These are phyloP conservation scores for Colletotrichum acutatum DNA, from an alignment of 2,329 filamentous ascomycete species.

Conservation along the genomic window DNA sequence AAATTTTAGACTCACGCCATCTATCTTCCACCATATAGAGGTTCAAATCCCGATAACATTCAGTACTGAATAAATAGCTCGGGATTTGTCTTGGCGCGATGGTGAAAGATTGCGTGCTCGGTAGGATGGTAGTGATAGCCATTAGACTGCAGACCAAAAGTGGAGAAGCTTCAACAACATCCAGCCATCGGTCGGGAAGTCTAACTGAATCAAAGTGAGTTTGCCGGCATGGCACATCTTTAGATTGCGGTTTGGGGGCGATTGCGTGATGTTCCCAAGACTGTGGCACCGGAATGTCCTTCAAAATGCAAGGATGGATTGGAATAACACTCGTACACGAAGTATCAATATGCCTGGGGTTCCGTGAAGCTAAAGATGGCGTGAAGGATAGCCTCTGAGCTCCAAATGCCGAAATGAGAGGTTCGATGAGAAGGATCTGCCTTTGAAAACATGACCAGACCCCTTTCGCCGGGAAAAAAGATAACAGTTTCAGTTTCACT, in stretches of 20 bases:
- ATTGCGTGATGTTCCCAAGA: slow-evolving; percentile 28
- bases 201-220: background rate
- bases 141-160: background rate
- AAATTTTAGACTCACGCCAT: background rate
- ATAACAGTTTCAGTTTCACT: background rate
- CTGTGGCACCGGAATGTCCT: slow-evolving; percentile 1
- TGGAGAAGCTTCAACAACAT: background rate
- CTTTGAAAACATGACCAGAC: background rate
- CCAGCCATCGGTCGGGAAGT: background rate
- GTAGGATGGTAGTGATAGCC: background rate
- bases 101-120: slow-evolving; percentile 30
- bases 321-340: background rate
- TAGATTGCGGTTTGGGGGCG: background rate
- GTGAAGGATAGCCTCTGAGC: background rate
- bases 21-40: background rate
- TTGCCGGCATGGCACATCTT: background rate
- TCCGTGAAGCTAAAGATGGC: slow-evolving; percentile 4
- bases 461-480: background rate
- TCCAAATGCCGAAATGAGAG: slow-evolving; percentile 22
- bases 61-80: slow-evolving; percentile 1
- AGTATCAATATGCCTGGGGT: background rate
- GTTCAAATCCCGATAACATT: slow-evolving; percentile 19
- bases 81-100: slow-evolving; percentile 30
- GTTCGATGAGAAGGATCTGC: background rate
- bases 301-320: background rate